Conservation (phyloP, 2,329 filamentous ascomycete genomes). For the Cytospora schulzeri region DNA sequence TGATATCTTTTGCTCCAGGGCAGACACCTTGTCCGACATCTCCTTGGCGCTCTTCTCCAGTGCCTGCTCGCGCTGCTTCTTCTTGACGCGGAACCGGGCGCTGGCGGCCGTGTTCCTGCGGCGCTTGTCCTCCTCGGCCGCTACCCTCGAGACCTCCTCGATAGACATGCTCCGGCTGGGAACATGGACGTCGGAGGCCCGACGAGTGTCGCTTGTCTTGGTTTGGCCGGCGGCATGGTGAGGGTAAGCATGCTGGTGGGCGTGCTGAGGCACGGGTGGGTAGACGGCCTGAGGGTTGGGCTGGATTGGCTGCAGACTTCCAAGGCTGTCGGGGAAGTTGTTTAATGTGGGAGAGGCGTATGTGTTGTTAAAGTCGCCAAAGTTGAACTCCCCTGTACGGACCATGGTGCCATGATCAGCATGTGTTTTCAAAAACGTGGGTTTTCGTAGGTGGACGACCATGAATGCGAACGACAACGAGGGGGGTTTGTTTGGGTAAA, state of each 20-base stretch:
- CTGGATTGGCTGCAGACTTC: conserved; percentile 53
- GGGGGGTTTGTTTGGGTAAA: background rate
- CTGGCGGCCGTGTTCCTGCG: conserved; percentile 86
- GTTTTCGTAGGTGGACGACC: background rate
- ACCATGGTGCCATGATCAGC: conserved; percentile 52
- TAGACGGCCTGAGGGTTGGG: conserved; percentile 53
- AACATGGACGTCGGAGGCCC: conserved; percentile 44
- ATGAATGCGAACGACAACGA: background rate
- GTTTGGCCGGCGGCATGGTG: conserved; percentile 30
- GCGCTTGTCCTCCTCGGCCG: conserved; percentile 87
- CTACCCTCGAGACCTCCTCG: conserved; percentile 71
- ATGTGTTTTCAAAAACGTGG: conserved; percentile 22
- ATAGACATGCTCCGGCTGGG: conserved; percentile 54
- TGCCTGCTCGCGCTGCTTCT: conserved; percentile 91
- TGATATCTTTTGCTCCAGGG: conserved; percentile 71
- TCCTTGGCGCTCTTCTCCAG: conserved; percentile 82
- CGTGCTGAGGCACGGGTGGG: conserved; percentile 40
- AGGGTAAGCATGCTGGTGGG: conserved; percentile 35
- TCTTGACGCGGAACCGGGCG: conserved; percentile 89
- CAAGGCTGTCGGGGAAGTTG: conserved; percentile 46
- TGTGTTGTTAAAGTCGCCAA: conserved; percentile 55
- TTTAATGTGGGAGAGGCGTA: conserved; percentile 55
- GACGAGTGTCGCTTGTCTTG: conserved; percentile 48
- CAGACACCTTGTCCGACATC: conserved; percentile 75
- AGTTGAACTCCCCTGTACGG: conserved; percentile 58